phyloP scores from a whole-genome alignment of 768 basidiomycete species.

The Pulveroboletus sp. region DNA sequence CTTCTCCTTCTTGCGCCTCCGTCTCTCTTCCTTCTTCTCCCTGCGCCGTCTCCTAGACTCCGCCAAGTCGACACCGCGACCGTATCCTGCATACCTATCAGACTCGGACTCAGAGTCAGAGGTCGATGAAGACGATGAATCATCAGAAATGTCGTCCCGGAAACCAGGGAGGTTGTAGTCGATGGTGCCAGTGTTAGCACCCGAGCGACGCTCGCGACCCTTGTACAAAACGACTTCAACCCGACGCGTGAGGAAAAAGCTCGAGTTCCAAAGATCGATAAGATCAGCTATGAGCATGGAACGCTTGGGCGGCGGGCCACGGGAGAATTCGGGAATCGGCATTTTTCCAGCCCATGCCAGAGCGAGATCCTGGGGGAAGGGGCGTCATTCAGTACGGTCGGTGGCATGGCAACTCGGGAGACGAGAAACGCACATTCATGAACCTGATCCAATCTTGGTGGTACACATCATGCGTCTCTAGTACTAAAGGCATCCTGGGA shows the following conservation, averaged over 20 bases:
- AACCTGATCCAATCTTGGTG: slow-evolving; percentile 77
- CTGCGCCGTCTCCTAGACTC: slow-evolving; percentile 51
- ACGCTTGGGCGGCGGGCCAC: slow-evolving; percentile 50
- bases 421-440: slow-evolving; percentile 52
- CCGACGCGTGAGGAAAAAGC: slow-evolving; percentile 69
- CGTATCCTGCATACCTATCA: slow-evolving; percentile 43
- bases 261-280: slow-evolving; percentile 73
- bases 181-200: slow-evolving; percentile 47
- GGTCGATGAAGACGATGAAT: slow-evolving; percentile 36
- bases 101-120: slow-evolving; percentile 41
- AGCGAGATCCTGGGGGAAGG: slow-evolving; percentile 52
- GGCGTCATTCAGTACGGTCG: no score
- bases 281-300: slow-evolving; percentile 63
- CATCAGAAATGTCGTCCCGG: slow-evolving; percentile 39
- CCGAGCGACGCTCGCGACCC: slow-evolving; percentile 74
- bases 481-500: slow-evolving; percentile 68
- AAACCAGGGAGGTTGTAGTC: slow-evolving; percentile 51
- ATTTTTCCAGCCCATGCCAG: slow-evolving; percentile 75
- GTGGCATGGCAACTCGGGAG: no score
- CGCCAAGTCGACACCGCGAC: slow-evolving; percentile 40
- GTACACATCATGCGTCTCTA: slow-evolving; percentile 72
- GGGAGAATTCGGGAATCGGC: slow-evolving; percentile 51
- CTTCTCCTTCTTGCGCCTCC: slow-evolving; percentile 59
- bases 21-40: slow-evolving; percentile 57
- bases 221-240: slow-evolving; percentile 80